Evolutionary conservation across 306 rosid species (phyloP).

Genomic region (Aeschynomene evenia): DNA sequence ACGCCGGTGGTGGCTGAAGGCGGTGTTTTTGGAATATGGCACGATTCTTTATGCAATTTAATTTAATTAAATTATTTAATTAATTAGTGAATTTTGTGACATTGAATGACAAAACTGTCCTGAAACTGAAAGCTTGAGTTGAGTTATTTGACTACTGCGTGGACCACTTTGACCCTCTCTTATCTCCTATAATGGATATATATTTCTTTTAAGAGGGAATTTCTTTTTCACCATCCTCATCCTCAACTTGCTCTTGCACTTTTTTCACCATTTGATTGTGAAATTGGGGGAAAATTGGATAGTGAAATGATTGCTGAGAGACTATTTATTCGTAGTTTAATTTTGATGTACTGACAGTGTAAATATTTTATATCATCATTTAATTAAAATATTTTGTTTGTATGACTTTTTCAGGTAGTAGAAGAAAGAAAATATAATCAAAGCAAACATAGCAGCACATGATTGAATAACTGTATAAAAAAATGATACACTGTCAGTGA

Average conservation of each 20-base stretch:
- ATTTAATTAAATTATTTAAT: background rate
- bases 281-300: background rate
- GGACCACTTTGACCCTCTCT: conserved; percentile 51
- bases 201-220: too few relatives aligned
- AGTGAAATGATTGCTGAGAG: too few relatives aligned
- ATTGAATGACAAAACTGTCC: conserved; percentile 44
- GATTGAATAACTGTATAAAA: too few relatives aligned
- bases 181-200: background rate
- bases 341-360: too few relatives aligned
- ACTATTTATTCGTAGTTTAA: too few relatives aligned
- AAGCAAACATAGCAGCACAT: too few relatives aligned
- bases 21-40: conserved; percentile 22
- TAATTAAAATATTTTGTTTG: too few relatives aligned
- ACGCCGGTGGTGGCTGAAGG: conserved; percentile 22
- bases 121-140: conserved; percentile 11
- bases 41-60: conserved; percentile 22
- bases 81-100: too few relatives aligned
- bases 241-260: background rate
- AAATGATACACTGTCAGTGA: too few relatives aligned
- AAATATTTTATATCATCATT: too few relatives aligned
- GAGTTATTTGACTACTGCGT: conserved; percentile 47
- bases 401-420: too few relatives aligned
- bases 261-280: background rate
- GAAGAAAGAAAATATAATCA: too few relatives aligned
- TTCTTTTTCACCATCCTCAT: background rate